phyloP scores from a whole-genome alignment of 2,329 filamentous ascomycete genomes.

The Pseudovirgaria hyperparasitica region DNA sequence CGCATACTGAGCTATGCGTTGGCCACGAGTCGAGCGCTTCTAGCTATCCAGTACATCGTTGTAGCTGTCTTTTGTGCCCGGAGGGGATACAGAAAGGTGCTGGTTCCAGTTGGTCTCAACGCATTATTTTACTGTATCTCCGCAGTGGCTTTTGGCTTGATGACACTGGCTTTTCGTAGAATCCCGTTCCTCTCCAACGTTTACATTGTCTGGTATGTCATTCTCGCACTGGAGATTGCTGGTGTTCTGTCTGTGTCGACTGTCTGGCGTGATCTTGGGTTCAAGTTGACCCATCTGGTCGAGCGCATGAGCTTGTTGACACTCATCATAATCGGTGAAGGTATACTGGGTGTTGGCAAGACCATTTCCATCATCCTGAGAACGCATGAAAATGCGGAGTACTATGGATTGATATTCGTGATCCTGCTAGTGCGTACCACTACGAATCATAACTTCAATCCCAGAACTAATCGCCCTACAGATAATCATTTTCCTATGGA shows the following conservation, averaged over 20 bases:
- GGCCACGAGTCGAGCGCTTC: slow-evolving; percentile 18
- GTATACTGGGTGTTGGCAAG: slow-evolving; percentile 40
- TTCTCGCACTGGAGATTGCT: slow-evolving; percentile 39
- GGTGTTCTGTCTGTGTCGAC: slow-evolving; percentile 37
- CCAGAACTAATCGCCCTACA: slow-evolving; percentile 16
- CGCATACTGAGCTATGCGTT: slow-evolving; percentile 22
- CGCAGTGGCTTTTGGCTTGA: slow-evolving; percentile 12
- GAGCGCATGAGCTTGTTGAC: slow-evolving; percentile 46
- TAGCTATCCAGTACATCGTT: slow-evolving; percentile 21
- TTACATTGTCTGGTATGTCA: slow-evolving; percentile 36
- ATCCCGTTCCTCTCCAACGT: too few species aligned
- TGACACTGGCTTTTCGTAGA: slow-evolving; percentile 19
- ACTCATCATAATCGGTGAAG: slow-evolving; percentile 48
- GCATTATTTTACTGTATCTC: slow-evolving; percentile 8
- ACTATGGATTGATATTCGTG: slow-evolving; percentile 23
- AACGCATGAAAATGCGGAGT: slow-evolving; percentile 19
- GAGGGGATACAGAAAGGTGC: slow-evolving; percentile 10
- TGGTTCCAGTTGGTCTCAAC: slow-evolving; percentile 10
- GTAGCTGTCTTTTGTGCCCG: slow-evolving; percentile 13
- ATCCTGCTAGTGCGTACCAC: too few species aligned
- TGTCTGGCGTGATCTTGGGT: slow-evolving; percentile 38
- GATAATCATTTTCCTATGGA: slow-evolving; percentile 43
- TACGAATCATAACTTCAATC: too few species aligned
- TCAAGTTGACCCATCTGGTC: slow-evolving; percentile 43
- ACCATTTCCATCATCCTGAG: slow-evolving; percentile 22